Evolutionary conservation across 495 filamentous ascomycete species (phyloP).

Genomic region (Penicillium ochrochloron): DNA sequence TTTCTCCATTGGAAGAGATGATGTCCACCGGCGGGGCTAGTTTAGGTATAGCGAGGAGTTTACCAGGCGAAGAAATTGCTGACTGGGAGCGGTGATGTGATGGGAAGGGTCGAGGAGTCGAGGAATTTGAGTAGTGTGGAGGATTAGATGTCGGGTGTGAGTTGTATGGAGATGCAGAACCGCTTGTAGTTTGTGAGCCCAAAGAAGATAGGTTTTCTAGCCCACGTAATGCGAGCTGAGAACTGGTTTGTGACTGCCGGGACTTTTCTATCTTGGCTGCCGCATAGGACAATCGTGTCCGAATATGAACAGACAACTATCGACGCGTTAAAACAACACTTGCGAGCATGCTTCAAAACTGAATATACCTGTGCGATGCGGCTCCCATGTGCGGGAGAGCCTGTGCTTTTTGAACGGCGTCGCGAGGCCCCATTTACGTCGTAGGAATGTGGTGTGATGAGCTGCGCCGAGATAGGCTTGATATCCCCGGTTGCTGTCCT

Average conservation of each 20-base stretch:
- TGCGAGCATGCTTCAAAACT: slow-evolving; percentile 18
- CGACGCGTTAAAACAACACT: slow-evolving; percentile 22
- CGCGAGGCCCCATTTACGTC: slow-evolving; percentile 32
- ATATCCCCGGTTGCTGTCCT: slow-evolving; percentile 68
- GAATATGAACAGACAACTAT: slow-evolving; percentile 76
- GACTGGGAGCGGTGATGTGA: slow-evolving; percentile 31
- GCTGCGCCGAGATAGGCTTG: slow-evolving; percentile 52
- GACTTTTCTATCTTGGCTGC: slow-evolving; percentile 89
- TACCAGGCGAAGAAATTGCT: slow-evolving; percentile 26
- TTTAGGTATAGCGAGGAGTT: slow-evolving; percentile 33
- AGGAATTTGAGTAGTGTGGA: slow-evolving; percentile 6
- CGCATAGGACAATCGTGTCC: slow-evolving; percentile 81
- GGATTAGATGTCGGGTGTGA: slow-evolving; percentile 20
- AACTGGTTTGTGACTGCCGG: slow-evolving; percentile 71
- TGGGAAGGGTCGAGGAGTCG: slow-evolving; percentile 14
- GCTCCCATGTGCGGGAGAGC: slow-evolving; percentile 61
- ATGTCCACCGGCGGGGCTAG: slow-evolving; percentile 68
- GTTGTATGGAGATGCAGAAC: slow-evolving; percentile 13
- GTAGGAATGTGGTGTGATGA: slow-evolving; percentile 38
- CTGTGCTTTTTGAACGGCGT: slow-evolving; percentile 70
- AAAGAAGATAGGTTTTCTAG: slow-evolving; percentile 49
- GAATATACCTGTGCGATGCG: slow-evolving; percentile 75
- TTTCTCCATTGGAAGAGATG: slow-evolving; percentile 33
- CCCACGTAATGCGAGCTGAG: slow-evolving; percentile 67
- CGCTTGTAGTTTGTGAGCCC: slow-evolving; percentile 13